Conservation (phyloP, 2,329 filamentous ascomycete species). For the Periconia macrospinosa region DNA sequence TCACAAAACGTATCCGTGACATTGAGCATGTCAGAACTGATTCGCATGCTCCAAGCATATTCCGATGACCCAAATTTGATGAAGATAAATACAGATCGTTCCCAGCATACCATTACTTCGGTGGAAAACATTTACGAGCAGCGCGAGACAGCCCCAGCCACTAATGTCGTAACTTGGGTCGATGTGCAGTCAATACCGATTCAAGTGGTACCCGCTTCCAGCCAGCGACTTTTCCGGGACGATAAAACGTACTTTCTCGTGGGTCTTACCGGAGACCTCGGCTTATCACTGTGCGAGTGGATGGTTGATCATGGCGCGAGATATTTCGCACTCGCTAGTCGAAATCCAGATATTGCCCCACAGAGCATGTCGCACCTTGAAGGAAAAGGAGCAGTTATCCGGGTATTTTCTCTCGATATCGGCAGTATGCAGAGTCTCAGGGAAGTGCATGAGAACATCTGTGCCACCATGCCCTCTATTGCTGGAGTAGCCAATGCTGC, state of each 20-base stretch:
- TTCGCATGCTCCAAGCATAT: no score
- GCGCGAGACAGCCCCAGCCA: no score
- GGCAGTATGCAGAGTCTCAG: neutral
- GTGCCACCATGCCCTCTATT: neutral
- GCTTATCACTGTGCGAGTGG: conserved; percentile 18
- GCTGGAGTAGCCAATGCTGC: neutral
- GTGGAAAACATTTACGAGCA: no score
- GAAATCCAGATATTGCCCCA: conserved; percentile 39
- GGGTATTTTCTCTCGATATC: no score
- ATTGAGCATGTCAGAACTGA: no score
- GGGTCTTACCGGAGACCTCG: conserved; percentile 23
- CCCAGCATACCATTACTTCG: no score
- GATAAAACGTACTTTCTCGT: conserved; percentile 13
- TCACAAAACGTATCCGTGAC: no score
- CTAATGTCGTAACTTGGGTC: no score
- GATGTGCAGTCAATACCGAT: no score
- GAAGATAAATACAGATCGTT: no score
- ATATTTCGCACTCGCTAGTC: conserved; percentile 41
- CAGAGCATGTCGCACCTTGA: conserved; percentile 5
- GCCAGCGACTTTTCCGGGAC: conserved; percentile 2
- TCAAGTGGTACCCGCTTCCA: no score
- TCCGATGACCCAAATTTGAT: no score
- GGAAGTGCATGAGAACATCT: neutral
- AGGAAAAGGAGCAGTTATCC: conserved; percentile 3
- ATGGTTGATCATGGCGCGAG: conserved; percentile 25